Conservation (phyloP, 2,329 filamentous ascomycete species). For the Pyrenochaeta sp. region DNA sequence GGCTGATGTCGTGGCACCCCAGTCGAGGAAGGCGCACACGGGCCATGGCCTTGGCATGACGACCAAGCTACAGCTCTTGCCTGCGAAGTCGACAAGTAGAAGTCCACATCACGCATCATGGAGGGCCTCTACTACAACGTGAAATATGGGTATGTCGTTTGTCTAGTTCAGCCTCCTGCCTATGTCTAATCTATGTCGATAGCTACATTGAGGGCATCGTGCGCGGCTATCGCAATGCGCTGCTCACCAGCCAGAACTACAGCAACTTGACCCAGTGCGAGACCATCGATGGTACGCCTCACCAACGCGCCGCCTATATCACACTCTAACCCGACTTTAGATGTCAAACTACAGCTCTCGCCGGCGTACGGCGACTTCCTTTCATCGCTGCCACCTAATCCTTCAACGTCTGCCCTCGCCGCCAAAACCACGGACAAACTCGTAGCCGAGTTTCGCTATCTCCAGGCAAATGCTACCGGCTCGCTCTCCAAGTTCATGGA, state of each 20-base stretch:
- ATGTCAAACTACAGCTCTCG: constrained; percentile 96
- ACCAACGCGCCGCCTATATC: neutral
- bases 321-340: constrained; percentile 59
- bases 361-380: constrained; percentile 98
- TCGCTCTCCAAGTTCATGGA: constrained; percentile 95
- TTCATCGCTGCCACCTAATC: constrained; percentile 90
- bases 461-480: constrained; percentile 91
- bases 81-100: constrained; percentile 12
- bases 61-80: constrained; percentile 29
- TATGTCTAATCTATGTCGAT: constrained; percentile 25
- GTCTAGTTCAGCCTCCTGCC: neutral
- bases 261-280: constrained; percentile 97
- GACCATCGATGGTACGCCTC: constrained; percentile 82
- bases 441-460: constrained; percentile 95
- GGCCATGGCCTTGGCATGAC: constrained; percentile 30
- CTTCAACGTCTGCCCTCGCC: constrained; percentile 93
- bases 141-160: constrained; percentile 77
- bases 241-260: constrained; percentile 91
- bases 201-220: constrained; percentile 98
- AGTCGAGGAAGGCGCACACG: constrained; percentile 20
- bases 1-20: constrained; percentile 8
- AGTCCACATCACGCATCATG: constrained; percentile 63
- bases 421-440: constrained; percentile 98
- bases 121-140: constrained; percentile 95
- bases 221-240: constrained; percentile 92